Conservation (phyloP, 2,329 filamentous ascomycete species). For the Sphaerulina musiva region DNA sequence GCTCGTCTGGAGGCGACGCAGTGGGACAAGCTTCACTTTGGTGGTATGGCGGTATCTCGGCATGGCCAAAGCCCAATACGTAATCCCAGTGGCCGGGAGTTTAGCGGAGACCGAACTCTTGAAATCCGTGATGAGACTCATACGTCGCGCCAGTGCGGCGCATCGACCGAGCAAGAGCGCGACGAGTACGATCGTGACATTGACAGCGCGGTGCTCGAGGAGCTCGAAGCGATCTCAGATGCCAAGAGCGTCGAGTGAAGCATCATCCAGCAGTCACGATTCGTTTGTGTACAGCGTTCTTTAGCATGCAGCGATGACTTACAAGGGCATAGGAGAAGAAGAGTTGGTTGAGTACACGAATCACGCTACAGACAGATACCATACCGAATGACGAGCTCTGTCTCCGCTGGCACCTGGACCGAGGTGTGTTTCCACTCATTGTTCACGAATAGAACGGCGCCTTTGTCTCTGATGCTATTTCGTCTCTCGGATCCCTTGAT, state of each 20-base stretch:
- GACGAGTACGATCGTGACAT: constrained; percentile 7
- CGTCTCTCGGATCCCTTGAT: constrained; percentile 7
- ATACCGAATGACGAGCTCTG: constrained; percentile 2
- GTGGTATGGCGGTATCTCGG: not conserved
- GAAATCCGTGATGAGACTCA: not conserved
- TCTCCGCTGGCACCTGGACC: not conserved
- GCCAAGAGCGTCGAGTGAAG: not conserved
- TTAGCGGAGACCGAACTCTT: not conserved
- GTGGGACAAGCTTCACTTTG: not conserved
- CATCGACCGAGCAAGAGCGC: not conserved
- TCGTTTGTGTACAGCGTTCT: constrained; percentile 8
- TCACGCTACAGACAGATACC: constrained; percentile 2
- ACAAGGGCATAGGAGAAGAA: not conserved
- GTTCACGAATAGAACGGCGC: not conserved
- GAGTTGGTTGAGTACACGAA: not conserved
- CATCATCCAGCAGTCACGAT: constrained; percentile 1
- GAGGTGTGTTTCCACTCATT: constrained; percentile 1
- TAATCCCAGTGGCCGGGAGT: not conserved
- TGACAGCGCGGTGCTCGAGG: constrained; percentile 1
- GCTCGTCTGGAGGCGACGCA: not conserved
- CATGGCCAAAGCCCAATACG: not conserved
- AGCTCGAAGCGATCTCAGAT: constrained; percentile 2
- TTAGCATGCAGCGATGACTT: constrained; percentile 22
- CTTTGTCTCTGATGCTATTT: constrained; percentile 21
- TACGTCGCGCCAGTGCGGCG: not conserved